These are phyloP conservation scores for Penicillium psychrofluorescens DNA, from an alignment of 495 filamentous ascomycete species.

Conservation along the genomic window DNA sequence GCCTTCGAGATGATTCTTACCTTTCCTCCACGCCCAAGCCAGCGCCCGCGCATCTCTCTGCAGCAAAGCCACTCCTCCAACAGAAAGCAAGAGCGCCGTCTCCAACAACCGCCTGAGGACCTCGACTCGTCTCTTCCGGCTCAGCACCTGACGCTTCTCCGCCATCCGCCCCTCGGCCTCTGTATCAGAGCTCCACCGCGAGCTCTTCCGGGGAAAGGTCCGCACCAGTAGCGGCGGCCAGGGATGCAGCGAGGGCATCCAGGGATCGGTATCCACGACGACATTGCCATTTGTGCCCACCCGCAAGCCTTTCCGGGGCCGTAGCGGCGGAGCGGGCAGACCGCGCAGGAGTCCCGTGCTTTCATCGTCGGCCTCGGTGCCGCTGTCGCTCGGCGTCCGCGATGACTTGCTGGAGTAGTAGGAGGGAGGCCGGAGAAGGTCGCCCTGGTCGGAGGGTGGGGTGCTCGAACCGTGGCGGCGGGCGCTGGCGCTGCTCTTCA, in stretches of 20 bases:
- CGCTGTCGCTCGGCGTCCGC: slow-evolving; percentile 71
- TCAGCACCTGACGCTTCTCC: slow-evolving; percentile 23
- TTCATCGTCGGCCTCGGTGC: slow-evolving; percentile 89
- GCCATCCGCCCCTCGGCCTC: slow-evolving; percentile 20
- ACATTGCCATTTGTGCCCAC: slow-evolving; percentile 38
- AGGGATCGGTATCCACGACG: slow-evolving; percentile 20
- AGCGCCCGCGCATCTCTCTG: slow-evolving; percentile 22
- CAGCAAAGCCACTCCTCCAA: slow-evolving; percentile 34
- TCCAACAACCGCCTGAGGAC: slow-evolving; percentile 39
- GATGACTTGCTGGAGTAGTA: slow-evolving; percentile 24
- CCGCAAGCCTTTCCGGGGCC: slow-evolving; percentile 67
- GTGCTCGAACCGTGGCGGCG: slow-evolving; percentile 11
- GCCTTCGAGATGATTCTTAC: slow-evolving; percentile 12
- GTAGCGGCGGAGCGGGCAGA: slow-evolving; percentile 64
- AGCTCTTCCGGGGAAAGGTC: slow-evolving; percentile 17
- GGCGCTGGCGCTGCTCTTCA: slow-evolving; percentile 23
- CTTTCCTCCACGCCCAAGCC: slow-evolving; percentile 38
- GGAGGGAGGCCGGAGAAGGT: slow-evolving; percentile 17
- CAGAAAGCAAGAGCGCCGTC: slow-evolving; percentile 33
- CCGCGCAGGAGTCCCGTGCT: slow-evolving; percentile 63
- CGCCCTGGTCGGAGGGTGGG: slow-evolving; percentile 17
- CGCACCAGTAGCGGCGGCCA: slow-evolving; percentile 35
- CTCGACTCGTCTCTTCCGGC: slow-evolving; percentile 31
- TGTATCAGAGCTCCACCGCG: slow-evolving; percentile 34
- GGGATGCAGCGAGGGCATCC: slow-evolving; percentile 27